phyloP scores from a whole-genome alignment of 768 basidiomycete species.

The Megacollybia marginata region DNA sequence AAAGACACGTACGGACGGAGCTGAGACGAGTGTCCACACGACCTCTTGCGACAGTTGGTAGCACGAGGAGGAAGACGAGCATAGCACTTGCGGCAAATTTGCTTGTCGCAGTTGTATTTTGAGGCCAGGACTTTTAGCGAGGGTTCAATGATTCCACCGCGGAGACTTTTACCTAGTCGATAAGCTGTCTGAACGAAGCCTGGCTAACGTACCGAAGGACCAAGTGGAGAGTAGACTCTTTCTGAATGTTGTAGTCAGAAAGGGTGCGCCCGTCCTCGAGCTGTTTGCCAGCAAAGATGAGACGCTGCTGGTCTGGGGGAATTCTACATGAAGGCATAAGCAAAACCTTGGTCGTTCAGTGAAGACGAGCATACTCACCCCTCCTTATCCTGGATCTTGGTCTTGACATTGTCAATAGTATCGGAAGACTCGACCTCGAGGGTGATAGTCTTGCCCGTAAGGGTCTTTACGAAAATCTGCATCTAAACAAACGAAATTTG shows the following conservation, averaged over 20 bases:
- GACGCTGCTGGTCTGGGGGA: slow-evolving; percentile 90
- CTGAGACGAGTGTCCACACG: slow-evolving; percentile 85
- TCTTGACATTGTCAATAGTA: slow-evolving; percentile 95
- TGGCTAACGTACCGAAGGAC: slow-evolving; percentile 74
- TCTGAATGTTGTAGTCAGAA: slow-evolving; percentile 97
- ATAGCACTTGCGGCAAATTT: slow-evolving; percentile 99
- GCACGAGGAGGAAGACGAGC: slow-evolving; percentile 98
- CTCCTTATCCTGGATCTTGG: slow-evolving; percentile 54
- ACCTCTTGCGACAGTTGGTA: slow-evolving; percentile 97
- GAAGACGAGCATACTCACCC: slow-evolving; percentile 25
- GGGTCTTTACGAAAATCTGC: slow-evolving; percentile 48
- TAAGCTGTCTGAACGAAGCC: neutral
- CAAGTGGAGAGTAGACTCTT: slow-evolving; percentile 95
- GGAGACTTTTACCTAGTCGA: slow-evolving; percentile 52
- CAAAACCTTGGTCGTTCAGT: neutral
- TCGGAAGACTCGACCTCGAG: slow-evolving; percentile 97
- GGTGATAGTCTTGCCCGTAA: slow-evolving; percentile 96
- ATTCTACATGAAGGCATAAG: slow-evolving; percentile 39
- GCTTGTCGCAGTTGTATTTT: slow-evolving; percentile 99
- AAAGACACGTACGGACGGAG: slow-evolving; percentile 72
- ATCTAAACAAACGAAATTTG: neutral
- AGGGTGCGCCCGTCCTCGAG: slow-evolving; percentile 96
- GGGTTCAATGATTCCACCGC: slow-evolving; percentile 98
- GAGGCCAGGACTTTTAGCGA: slow-evolving; percentile 95
- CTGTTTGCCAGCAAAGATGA: slow-evolving; percentile 98